Evolutionary conservation across 257 asterid species (phyloP).

Genomic region (Nicotiana attenuata): DNA sequence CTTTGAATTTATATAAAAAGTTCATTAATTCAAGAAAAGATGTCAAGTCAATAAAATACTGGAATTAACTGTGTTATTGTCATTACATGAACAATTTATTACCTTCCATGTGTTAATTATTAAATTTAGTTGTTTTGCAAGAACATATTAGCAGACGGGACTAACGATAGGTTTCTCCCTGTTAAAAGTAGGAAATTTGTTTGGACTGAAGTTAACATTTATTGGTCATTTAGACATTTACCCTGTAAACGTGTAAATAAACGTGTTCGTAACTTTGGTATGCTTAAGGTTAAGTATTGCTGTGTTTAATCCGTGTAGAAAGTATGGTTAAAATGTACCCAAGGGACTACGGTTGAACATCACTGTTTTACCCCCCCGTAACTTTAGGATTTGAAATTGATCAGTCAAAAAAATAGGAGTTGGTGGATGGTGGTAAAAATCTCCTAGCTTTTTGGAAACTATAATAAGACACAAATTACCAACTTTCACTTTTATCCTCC

Average conservation of each 20-base stretch:
- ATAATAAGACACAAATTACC: slow-evolving; percentile 6
- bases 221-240: not conserved
- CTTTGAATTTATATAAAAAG: not conserved
- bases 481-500: not conserved
- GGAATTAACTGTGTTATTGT: not conserved
- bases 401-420: slow-evolving; percentile 2
- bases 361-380: not conserved
- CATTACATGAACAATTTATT: not conserved
- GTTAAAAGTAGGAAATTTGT: too few species aligned
- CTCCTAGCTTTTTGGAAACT: not conserved
- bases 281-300: not conserved
- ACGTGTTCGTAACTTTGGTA: not conserved
- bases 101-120: too few species aligned
- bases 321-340: not conserved
- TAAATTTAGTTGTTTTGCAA: too few species aligned
- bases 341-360: not conserved
- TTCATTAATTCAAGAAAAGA: not conserved
- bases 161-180: too few species aligned
- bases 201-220: not conserved
- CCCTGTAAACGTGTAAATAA: not conserved
- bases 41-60: not conserved
- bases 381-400: not conserved
- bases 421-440: not conserved
- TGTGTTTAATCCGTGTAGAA: not conserved
- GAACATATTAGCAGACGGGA: too few species aligned